Evolutionary conservation across 805 yeast genomes (phyloP).

Genomic region (Candida andamanensis): DNA sequence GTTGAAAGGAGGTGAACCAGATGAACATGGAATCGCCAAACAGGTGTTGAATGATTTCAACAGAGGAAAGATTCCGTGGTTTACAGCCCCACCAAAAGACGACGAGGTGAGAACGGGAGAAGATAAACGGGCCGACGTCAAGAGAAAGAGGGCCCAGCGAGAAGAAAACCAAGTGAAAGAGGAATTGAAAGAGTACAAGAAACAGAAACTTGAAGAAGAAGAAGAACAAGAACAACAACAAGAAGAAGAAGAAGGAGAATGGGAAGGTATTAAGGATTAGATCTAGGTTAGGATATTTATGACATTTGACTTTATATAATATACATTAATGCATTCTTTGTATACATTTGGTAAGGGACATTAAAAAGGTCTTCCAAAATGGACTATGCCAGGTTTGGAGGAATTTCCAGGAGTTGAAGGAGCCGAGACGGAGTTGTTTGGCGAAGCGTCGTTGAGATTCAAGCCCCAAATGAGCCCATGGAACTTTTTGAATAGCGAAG

Average conservation of each 20-base stretch:
- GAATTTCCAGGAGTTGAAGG: constrained; percentile 23
- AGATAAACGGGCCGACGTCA: constrained; percentile 49
- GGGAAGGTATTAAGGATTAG: constrained; percentile 24
- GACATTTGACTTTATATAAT: neutral
- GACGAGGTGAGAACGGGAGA: constrained; percentile 53
- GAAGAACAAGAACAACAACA: constrained; percentile 15
- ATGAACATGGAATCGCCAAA: constrained; percentile 88
- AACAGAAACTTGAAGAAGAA: constrained; percentile 10
- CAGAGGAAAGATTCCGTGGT: constrained; percentile 98
- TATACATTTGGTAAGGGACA: neutral
- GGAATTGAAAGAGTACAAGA: constrained; percentile 17
- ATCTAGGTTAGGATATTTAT: constrained; percentile 2
- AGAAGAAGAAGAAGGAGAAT: constrained; percentile 13
- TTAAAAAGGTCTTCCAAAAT: constrained; percentile 26
- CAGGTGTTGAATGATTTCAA: constrained; percentile 89
- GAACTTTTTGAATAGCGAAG: constrained; percentile 25
- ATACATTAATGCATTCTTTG: constrained; percentile 1
- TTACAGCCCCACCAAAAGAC: constrained; percentile 86
- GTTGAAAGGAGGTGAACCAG: constrained; percentile 96
- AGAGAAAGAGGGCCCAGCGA: constrained; percentile 49
- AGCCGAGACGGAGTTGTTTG: constrained; percentile 6
- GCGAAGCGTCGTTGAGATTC: constrained; percentile 15
- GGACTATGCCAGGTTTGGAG: constrained; percentile 20
- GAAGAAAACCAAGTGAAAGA: constrained; percentile 29
- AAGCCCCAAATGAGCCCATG: constrained; percentile 53